Base-by-base conservation (phyloP, 164 flowering plant species). In the Nymphaea thermarum region DNA sequence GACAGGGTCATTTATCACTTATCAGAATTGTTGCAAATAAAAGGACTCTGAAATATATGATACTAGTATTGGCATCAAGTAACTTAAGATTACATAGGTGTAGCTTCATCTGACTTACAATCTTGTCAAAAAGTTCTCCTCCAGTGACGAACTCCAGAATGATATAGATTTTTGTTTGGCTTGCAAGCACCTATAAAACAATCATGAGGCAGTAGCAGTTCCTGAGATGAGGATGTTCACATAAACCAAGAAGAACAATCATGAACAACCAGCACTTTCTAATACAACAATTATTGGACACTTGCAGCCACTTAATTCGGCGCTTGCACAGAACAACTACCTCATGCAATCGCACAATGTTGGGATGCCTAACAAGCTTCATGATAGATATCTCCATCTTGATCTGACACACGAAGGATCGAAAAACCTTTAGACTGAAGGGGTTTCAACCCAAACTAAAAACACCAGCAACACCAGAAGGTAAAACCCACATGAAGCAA, bases 311-410 rank as follows among this genome's bases (percentile, higher is more conserved):
- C n/a, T 43, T 64, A 12, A 71, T 12, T 59, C 7, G 67, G 36
- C 43, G 55, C 55, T 6, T 47, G 55, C 55, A 59, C n/a, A 43
- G 10, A n/a, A 69, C 44, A 45, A 73, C 70, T 80, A 94, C 99
- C 98, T 94, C 99, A 69, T 88, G 86, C 76, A 94, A 72, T 73
- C 90, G 77, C 51, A 94, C 96, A 67, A 94, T 88, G 78, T 84
- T 73, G 16, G 98, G 98, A 84, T 94, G 99, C 74, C 98, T 82
- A 51, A 94, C 97, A 80, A 94, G 86, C 89, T 94, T 94, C 99
- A 94, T 94, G 71, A 94, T 87, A 25, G 99, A 94, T 81, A 94
- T 94, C 80, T 94, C 98, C 77, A 88, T 82, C 82, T 85, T 91
- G 68, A 94, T 94, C 99, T 94, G 84, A 8, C 63, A 61, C 18